Evolutionary conservation across 2,329 filamentous ascomycete species (phyloP).

Genomic region (Pseudofabraea citricarpa): DNA sequence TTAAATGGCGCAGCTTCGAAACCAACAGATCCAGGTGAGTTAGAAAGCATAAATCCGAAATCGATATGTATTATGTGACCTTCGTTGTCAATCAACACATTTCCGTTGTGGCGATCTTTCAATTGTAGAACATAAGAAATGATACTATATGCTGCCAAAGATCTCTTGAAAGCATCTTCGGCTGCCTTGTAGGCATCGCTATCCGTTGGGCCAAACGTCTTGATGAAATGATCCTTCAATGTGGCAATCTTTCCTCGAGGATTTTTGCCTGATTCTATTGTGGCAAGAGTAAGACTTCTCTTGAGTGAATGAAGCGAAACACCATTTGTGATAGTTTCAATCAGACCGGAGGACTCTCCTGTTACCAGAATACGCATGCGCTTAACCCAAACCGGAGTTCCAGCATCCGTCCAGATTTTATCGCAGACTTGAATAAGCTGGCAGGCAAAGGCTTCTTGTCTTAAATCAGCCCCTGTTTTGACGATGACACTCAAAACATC

Average conservation of each 20-base stretch:
- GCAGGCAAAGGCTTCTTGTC: conserved; percentile 83
- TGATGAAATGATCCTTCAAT: conserved; percentile 75
- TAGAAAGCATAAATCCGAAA: conserved; percentile 86
- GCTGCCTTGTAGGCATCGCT: conserved; percentile 66
- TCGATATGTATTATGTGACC: conserved; percentile 87
- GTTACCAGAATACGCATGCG: conserved; percentile 83
- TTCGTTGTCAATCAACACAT: conserved; percentile 79
- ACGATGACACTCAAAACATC: conserved; percentile 83
- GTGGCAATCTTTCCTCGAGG: conserved; percentile 73
- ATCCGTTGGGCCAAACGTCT: conserved; percentile 69
- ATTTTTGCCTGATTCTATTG: conserved; percentile 68
- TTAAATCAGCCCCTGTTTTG: conserved; percentile 77
- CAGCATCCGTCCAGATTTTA: conserved; percentile 74
- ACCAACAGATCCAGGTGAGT: conserved; percentile 77
- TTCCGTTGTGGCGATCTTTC: conserved; percentile 83
- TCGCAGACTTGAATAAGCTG: conserved; percentile 78
- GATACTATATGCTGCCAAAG: conserved; percentile 80
- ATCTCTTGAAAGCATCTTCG: conserved; percentile 74
- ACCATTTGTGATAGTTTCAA: conserved; percentile 85
- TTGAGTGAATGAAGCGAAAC: conserved; percentile 85
- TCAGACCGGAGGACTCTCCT: conserved; percentile 76
- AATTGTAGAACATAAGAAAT: conserved; percentile 80
- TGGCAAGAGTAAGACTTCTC: conserved; percentile 71
- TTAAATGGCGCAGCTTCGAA: conserved; percentile 88
- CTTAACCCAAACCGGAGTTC: conserved; percentile 80